Conservation (phyloP, 768 basidiomycete species). For the Mycena belliarum region DNA sequence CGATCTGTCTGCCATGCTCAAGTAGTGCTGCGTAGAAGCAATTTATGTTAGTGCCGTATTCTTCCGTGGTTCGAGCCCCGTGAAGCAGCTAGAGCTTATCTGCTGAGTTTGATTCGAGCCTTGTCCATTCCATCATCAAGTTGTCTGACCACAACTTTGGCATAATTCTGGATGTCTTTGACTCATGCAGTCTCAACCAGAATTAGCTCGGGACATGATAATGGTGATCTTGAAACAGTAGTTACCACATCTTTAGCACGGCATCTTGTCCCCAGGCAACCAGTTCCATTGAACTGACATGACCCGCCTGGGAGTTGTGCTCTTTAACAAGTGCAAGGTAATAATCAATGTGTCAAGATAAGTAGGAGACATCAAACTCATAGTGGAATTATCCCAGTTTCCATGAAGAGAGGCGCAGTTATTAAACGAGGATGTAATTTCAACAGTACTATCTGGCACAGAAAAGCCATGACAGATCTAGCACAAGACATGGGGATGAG, state of each 20-base stretch:
- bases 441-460: no score
- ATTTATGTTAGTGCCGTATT: no score
- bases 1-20: neutral
- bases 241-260: neutral
- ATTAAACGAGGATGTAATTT: neutral
- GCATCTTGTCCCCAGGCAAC: neutral
- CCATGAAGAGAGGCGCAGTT: neutral
- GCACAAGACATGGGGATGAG: no score
- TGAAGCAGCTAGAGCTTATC: neutral
- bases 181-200: neutral
- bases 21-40: neutral
- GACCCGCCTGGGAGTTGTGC: neutral
- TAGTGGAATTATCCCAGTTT: neutral
- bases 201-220: no score
- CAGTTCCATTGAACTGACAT: neutral
- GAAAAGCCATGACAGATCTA: no score
- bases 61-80: no score
- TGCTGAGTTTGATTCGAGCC: neutral
- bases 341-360: neutral
- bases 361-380: neutral
- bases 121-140: neutral
- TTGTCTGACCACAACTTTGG: neutral
- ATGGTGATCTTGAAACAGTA: neutral
- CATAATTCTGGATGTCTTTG: neutral
- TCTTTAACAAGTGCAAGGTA: no score